phyloP scores from a whole-genome alignment of 2,329 filamentous ascomycete species.

The Aphanoascus verrucosus region DNA sequence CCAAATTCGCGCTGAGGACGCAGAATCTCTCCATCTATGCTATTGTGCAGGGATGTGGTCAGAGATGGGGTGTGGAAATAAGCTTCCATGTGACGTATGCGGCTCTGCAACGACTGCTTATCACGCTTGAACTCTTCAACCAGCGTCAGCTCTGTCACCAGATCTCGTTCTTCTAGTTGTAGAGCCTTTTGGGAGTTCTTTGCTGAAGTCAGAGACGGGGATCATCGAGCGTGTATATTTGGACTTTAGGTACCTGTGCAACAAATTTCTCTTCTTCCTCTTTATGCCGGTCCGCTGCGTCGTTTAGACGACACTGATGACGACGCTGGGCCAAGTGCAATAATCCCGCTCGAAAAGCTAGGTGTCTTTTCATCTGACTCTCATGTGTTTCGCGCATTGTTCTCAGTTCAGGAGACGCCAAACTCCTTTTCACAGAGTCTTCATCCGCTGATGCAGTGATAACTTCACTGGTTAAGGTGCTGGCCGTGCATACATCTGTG shows the following conservation, averaged over 20 bases:
- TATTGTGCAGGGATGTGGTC: constrained; percentile 20
- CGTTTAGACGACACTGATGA: constrained; percentile 25
- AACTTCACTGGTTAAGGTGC: neutral
- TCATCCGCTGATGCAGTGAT: constrained; percentile 20
- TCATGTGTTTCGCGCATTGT: constrained; percentile 10
- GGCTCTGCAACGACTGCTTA: constrained; percentile 34
- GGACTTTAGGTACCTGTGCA: constrained; percentile 26
- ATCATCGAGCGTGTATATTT: neutral
- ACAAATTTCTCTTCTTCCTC: constrained; percentile 28
- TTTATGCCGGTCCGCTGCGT: constrained; percentile 24
- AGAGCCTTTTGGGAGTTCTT: constrained; percentile 30
- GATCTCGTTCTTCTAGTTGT: constrained; percentile 35
- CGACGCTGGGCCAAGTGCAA: constrained; percentile 23
- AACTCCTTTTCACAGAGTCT: constrained; percentile 27
- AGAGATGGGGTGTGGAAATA: constrained; percentile 33
- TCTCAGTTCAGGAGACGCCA: constrained; percentile 23
- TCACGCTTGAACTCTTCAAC: constrained; percentile 36
- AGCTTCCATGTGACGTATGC: constrained; percentile 40
- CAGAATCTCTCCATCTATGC: constrained; percentile 16
- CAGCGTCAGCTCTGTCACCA: constrained; percentile 36
- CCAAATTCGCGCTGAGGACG: constrained; percentile 27
- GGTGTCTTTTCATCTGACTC: constrained; percentile 11
- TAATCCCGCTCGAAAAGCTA: constrained; percentile 25
- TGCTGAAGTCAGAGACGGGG: neutral
- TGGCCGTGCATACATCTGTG: neutral